Evolutionary conservation across 2,329 filamentous ascomycete genomes (phyloP), one percentile per base, ranked within the genome.

Genomic region (Chaetomium olivaceum): DNA sequence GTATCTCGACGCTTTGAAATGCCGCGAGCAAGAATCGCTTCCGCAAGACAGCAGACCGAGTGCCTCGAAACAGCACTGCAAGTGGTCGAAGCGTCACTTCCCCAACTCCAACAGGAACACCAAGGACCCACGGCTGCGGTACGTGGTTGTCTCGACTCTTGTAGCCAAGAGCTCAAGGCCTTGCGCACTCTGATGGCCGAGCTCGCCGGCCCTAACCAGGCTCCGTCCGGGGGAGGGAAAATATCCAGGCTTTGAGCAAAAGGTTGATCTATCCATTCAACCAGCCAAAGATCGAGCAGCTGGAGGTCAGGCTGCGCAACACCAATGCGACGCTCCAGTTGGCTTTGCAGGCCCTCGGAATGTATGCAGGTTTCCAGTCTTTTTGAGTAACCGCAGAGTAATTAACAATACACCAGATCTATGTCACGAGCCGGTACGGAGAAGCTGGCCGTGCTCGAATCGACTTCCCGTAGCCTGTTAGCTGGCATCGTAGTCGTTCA

Each of bases 1-100:
- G 11, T 63, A 63, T 16, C 21, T 64, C 11, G 62, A 64, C 48
- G 62, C 62, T 9, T n/a, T 64, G 23, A 36, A 64, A 8, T 64
- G 62, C 56, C 48, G 62, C 55, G 56, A 59, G 8, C 31, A 64
- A 25, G 62, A 64, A 36, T 64, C 19, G 21, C 36, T 3, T 59
- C 48, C 19, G n/a, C n/a, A 14, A 52, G 36, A 21, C 56, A 64
- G 19, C 55, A 55, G 27, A 54, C 19, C 21, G 31, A 56, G 1
- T 25, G n/a, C 1, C 11, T 64, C 4, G 9, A 48, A 2, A 63
- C 52, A 29, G 9, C 54, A 4, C 39, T 63, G 6, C 52, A 58
- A n/a, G 61, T 52, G 21, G 21, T 63, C 14, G 27, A 58, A 58
- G 39, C 39, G 3, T 58, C 27, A 7, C 54, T 58, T 14, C n/a